These are phyloP conservation scores for Rhizophlyctis rosea DNA, from an alignment of 192 early-diverging fungal species.

Conservation along the genomic window DNA sequence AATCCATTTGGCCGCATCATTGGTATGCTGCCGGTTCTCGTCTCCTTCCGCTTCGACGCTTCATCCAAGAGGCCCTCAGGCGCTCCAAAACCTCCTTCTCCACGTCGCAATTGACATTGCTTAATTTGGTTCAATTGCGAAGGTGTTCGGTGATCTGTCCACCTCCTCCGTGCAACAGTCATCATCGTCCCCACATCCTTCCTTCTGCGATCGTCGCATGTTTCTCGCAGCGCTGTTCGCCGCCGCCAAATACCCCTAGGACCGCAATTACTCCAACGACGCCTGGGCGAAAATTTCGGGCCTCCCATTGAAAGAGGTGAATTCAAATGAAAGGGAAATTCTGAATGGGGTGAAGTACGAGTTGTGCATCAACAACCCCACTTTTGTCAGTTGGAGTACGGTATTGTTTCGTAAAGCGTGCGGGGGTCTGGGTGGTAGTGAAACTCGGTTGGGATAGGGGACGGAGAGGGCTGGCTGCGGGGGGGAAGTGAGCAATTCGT, in stretches of 20 bases:
- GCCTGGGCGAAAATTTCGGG: conserved; percentile 81
- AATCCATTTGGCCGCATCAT: conserved; percentile 49
- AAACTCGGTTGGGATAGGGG: too few species aligned
- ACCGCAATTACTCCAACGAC: conserved; percentile 65
- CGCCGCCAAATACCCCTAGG: conserved; percentile 67
- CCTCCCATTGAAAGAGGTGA: conserved; percentile 72
- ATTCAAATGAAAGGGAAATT: conserved; percentile 78
- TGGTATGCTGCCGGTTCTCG: conserved; percentile 7
- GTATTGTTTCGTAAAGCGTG: too few species aligned
- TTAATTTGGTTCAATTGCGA: conserved; percentile 64
- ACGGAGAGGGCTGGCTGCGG: too few species aligned
- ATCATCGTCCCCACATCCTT: too few species aligned
- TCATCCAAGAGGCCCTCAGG: conserved; percentile 72
- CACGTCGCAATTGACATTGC: conserved; percentile 73
- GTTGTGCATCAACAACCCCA: conserved; percentile 59
- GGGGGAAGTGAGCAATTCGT: too few species aligned
- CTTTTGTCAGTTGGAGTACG: conserved; percentile 60
- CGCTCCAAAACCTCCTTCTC: conserved; percentile 75
- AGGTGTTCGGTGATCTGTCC: conserved; percentile 25
- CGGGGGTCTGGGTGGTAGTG: too few species aligned
- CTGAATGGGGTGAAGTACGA: conserved; percentile 72
- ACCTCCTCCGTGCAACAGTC: too few species aligned
- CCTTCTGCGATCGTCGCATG: conserved; percentile 57
- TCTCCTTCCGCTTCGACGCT: conserved; percentile 56
- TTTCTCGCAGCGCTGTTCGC: conserved; percentile 64